Evolutionary conservation across 2,329 filamentous ascomycete genomes (phyloP).

Genomic region (Metarhizium sp.): DNA sequence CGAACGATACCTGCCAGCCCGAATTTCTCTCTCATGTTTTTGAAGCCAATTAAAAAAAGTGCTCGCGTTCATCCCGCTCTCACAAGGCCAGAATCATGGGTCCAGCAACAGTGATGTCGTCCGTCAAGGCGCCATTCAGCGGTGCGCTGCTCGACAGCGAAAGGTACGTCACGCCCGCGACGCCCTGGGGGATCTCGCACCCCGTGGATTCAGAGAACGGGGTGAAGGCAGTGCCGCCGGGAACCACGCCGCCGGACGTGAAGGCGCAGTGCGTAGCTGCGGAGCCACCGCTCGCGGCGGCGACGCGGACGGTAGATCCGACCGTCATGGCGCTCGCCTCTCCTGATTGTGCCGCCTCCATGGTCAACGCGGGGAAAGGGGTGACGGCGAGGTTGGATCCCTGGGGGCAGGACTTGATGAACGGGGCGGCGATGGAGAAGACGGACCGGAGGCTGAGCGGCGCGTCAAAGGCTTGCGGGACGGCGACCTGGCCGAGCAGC

Average conservation of each 20-base stretch:
- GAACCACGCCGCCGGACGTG: conserved; percentile 47
- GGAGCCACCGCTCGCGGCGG: conserved; percentile 33
- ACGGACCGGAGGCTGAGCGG: conserved; percentile 58
- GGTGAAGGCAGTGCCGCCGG: conserved; percentile 52
- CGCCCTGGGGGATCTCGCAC: conserved; percentile 52
- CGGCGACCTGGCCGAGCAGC: conserved; percentile 45
- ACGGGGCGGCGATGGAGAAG: conserved; percentile 64
- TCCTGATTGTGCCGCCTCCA: conserved; percentile 33
- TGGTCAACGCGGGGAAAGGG: conserved; percentile 50
- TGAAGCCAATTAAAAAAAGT: no score
- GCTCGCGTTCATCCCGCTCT: no score
- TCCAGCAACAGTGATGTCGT: conserved; percentile 58
- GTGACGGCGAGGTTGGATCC: conserved; percentile 54
- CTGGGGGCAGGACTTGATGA: conserved; percentile 61
- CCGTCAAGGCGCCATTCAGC: conserved; percentile 41
- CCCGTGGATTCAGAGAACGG: conserved; percentile 39
- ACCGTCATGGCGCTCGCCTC: conserved; percentile 27
- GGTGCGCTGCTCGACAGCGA: conserved; percentile 50
- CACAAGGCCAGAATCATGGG: conserved; percentile 47
- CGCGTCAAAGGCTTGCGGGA: conserved; percentile 62
- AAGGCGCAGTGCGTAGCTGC: conserved; percentile 56
- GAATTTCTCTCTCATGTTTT: no score
- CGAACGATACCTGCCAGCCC: no score
- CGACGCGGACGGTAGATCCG: conserved; percentile 25
- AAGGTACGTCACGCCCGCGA: conserved; percentile 58